Evolutionary conservation across 805 yeast species (phyloP).

Genomic region (Kuraishia molischiana): DNA sequence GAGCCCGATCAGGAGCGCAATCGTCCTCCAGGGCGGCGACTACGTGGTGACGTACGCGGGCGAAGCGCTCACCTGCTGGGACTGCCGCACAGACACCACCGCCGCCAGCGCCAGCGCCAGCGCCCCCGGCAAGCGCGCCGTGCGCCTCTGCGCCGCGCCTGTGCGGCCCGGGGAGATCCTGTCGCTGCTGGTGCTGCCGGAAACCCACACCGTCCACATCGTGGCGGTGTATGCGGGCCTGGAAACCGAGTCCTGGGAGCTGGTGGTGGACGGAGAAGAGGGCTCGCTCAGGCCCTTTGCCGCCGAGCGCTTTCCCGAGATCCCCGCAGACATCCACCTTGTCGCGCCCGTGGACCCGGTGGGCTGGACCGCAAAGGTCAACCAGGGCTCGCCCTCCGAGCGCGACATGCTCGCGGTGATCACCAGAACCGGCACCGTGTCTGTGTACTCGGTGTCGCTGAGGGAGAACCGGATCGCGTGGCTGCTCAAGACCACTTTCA

Average conservation of each 20-base stretch:
- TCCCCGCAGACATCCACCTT: constrained; percentile 25
- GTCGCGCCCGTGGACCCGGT: constrained; percentile 63
- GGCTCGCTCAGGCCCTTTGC: constrained; percentile 18
- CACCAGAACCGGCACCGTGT: constrained; percentile 37
- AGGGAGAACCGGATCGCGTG: constrained; percentile 29
- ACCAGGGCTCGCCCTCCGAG: constrained; percentile 7
- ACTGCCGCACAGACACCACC: constrained; percentile 27
- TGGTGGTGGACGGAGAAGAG: constrained; percentile 11
- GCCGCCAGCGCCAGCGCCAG: not conserved
- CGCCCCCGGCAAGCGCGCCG: constrained; percentile 3
- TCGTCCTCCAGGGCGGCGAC: constrained; percentile 37
- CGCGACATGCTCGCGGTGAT: constrained; percentile 50
- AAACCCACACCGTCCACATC: constrained; percentile 22
- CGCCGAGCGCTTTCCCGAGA: constrained; percentile 28
- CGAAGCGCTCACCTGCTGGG: constrained; percentile 48
- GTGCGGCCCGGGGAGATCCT: constrained; percentile 1
- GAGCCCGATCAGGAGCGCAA: constrained; percentile 35
- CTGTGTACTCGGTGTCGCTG: constrained; percentile 34
- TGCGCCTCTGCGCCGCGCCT: not conserved
- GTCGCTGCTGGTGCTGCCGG: constrained; percentile 27
- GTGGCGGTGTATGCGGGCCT: constrained; percentile 38
- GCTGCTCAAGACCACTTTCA: constrained; percentile 38
- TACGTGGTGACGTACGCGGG: constrained; percentile 34
- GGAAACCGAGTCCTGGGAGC: constrained; percentile 30
- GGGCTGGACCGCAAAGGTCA: constrained; percentile 31